phyloP scores from a whole-genome alignment of 345 rosid genomes.

The Balakata baccata region DNA sequence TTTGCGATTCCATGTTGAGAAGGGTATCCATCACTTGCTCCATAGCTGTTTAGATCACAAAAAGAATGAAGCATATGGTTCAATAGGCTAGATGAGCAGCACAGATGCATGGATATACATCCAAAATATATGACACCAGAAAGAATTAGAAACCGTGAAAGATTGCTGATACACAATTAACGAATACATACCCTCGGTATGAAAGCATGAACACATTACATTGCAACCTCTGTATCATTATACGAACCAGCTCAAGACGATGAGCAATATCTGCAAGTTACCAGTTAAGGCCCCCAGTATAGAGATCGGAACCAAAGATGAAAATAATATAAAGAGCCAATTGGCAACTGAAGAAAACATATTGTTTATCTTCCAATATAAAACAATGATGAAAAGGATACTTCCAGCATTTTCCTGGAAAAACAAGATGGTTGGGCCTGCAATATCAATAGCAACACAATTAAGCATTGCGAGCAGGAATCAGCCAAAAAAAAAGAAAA shows the following conservation, averaged over 20 bases:
- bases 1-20: slow-evolving; percentile 82
- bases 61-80: slow-evolving; percentile 22
- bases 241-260: slow-evolving; percentile 89
- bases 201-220: slow-evolving; percentile 99
- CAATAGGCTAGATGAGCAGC: slow-evolving; percentile 16
- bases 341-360: background rate
- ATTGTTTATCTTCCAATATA: background rate
- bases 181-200: slow-evolving; percentile 72
- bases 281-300: slow-evolving; percentile 46
- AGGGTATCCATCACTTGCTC: slow-evolving; percentile 94
- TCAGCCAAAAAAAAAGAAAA: background rate
- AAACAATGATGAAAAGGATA: slow-evolving; percentile 52
- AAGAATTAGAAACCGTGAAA: background rate
- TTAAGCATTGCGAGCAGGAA: background rate
- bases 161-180: slow-evolving; percentile 9
- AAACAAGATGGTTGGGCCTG: slow-evolving; percentile 97
- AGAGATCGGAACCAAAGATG: slow-evolving; percentile 6
- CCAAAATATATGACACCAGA: slow-evolving; percentile 1
- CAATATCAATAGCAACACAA: slow-evolving; percentile 23
- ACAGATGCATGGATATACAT: slow-evolving; percentile 8
- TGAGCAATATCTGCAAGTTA: slow-evolving; percentile 81
- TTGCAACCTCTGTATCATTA: slow-evolving; percentile 80
- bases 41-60: slow-evolving; percentile 53
- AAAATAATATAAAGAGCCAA: slow-evolving; percentile 11
- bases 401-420: slow-evolving; percentile 99